Conservation (phyloP, 2,329 filamentous ascomycete species). For the Cercospora citrullina region DNA sequence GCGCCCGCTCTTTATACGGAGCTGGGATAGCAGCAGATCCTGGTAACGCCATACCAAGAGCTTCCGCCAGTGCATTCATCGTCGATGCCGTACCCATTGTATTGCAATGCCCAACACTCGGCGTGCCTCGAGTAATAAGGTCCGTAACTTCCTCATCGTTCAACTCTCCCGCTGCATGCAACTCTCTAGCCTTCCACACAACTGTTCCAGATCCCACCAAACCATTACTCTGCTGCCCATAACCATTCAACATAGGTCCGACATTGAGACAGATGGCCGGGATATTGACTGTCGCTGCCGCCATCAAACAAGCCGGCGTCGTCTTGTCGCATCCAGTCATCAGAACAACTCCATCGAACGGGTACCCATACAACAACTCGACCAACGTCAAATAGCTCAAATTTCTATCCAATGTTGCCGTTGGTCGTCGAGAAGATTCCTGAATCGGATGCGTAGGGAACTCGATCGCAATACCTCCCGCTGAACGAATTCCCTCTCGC, state of each 20-base stretch:
- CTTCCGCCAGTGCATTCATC: conserved; percentile 38
- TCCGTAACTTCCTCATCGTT: conserved; percentile 33
- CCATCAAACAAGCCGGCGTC: conserved; percentile 37
- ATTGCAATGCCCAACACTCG: conserved; percentile 37
- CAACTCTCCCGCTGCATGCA: conserved; percentile 35
- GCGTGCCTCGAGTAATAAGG: conserved; percentile 34
- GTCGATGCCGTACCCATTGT: conserved; percentile 39
- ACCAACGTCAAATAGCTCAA: conserved; percentile 35
- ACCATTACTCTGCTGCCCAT: conserved; percentile 24
- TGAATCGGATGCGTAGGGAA: conserved; percentile 39
- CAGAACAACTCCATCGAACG: conserved; percentile 36
- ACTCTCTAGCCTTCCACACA: conserved; percentile 36
- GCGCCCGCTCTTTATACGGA: conserved; percentile 34
- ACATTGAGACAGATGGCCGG: conserved; percentile 37
- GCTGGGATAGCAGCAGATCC: conserved; percentile 36
- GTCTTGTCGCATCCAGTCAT: conserved; percentile 39
- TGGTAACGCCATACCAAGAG: conserved; percentile 36
- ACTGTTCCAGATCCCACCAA: conserved; percentile 35
- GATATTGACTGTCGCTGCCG: conserved; percentile 36
- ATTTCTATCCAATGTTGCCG: conserved; percentile 36
- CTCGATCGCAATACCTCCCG: conserved; percentile 36
- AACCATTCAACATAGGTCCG: conserved; percentile 38
- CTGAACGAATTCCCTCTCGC: conserved; percentile 34
- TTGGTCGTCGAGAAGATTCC: conserved; percentile 34
- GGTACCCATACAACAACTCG: conserved; percentile 36